Percentiles rank a stretch among this genome's conserved stretches.
These are phyloP conservation scores for Fonsecaea erecta DNA, from an alignment of 2,329 filamentous ascomycete species.

Conservation along the genomic window DNA sequence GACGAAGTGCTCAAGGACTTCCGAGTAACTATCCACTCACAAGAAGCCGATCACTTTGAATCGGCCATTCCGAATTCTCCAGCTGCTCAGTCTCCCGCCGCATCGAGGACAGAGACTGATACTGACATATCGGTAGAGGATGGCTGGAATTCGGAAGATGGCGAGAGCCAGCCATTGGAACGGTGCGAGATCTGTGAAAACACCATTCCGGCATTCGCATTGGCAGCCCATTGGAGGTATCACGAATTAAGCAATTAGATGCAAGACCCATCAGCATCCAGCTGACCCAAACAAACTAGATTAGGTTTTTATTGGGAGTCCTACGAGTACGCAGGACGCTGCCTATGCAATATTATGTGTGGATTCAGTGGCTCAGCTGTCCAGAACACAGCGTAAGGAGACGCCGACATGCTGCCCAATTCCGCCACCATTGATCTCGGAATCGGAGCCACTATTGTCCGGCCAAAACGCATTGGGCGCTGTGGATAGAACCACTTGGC, in stretches of 20 bases:
- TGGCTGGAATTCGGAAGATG: slow-evolving; percentile 33
- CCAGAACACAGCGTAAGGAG: neutral
- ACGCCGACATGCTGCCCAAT: slow-evolving; percentile 4
- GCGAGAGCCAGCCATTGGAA: slow-evolving; percentile 23
- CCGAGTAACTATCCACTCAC: slow-evolving; percentile 48
- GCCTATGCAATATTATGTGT: neutral
- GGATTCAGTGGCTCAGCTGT: slow-evolving; percentile 1
- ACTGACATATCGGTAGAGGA: neutral
- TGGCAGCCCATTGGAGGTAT: slow-evolving; percentile 32
- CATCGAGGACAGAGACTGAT: neutral
- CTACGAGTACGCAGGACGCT: too few relatives aligned
- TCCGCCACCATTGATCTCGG: neutral
- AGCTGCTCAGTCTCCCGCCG: neutral
- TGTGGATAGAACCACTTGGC: neutral
- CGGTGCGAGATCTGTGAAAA: slow-evolving; percentile 32
- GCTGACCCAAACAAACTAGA: neutral
- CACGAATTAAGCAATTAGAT: slow-evolving; percentile 29
- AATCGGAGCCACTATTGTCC: slow-evolving; percentile 8
- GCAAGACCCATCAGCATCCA: neutral
- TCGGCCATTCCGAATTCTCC: neutral
- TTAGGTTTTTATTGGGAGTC: neutral
- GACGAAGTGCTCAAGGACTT: slow-evolving; percentile 71
- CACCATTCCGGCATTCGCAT: slow-evolving; percentile 33
- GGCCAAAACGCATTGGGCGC: neutral
- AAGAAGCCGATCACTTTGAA: slow-evolving; percentile 1